Base-by-base conservation (phyloP, 805 yeast genomes). In the Sugiyamaella floridensis region DNA sequence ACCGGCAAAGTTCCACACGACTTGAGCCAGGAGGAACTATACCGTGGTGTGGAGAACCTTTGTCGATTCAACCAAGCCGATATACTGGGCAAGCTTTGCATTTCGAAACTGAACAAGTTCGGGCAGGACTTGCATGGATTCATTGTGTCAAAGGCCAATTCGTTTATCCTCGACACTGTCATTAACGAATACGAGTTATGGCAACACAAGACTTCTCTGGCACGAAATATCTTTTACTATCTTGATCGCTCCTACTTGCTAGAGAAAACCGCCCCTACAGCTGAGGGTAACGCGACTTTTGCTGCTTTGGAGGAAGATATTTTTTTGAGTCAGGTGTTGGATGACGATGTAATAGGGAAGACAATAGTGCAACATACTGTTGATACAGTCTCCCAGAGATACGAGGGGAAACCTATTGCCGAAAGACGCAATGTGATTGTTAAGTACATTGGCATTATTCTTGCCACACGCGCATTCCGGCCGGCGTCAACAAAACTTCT, bases 31-130 rank as follows among this genome's bases (percentile, higher is more conserved):
- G 69, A 66, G 41, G 64, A 57, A 32, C 60, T 66, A 11, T 66
- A 66, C 47, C 58, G 66, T 11, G 61, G 65, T 11, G 68, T 63
- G 12, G 70, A 65, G 55, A 58, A 60, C 47, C 56, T 66, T 9
- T 62, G 66, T 50, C 58, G 68, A 9, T 58, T 55, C 28, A 65
- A 57, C 47, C 58, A 54, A 46, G 57, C 60, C 10, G 45, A 50
- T 26, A 54, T 51, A 20, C 51, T 66, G 9, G 61, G 65, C 62
- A 54, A 54, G 28, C 42, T 54, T 43, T 54, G 63, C 47, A 40
- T 40, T 44, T 40, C 50, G 22, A 53, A 53, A 29, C 46, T 61
- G 50, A 20, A 41, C 16, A 22, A 42, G 11, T 53, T 57, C 48
- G 48, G n/a, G 37, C 37, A 2, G n/a, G n/a, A 32, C n/a, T 2